Percentiles rank a stretch among this genome's conserved stretches.
phyloP scores from a whole-genome alignment of 2,329 filamentous ascomycete genomes.

The Juglanconis sp. region DNA sequence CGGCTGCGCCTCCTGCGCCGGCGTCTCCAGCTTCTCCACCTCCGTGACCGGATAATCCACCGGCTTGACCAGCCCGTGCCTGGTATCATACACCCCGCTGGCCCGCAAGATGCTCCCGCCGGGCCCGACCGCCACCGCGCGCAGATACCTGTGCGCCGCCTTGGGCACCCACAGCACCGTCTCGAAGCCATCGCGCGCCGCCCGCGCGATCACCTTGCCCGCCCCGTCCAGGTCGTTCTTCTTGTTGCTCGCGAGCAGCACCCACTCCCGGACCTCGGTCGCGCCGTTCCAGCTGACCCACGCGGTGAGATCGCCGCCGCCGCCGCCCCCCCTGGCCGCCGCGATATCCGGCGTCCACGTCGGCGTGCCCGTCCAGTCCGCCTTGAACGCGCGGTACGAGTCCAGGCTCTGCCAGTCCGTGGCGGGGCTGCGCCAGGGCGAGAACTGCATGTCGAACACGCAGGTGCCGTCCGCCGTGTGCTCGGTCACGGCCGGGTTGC shows the following conservation, averaged over 20 bases:
- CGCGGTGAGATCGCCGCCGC: conserved; percentile 1
- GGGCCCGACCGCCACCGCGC: background rate
- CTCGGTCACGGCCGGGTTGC: conserved; percentile 44
- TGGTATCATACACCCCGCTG: background rate
- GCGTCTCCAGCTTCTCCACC: background rate
- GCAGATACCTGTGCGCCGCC: background rate
- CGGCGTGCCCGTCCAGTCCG: conserved; percentile 18
- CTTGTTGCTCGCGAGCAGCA: conserved; percentile 13
- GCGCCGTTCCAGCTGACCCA: conserved; percentile 20
- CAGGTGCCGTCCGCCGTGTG: conserved; percentile 34
- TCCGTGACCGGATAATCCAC: background rate
- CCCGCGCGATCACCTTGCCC: conserved; percentile 14
- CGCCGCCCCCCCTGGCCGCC: conserved; percentile 16
- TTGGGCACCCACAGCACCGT: background rate
- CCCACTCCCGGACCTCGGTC: conserved; percentile 17
- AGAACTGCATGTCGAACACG: conserved; percentile 40
- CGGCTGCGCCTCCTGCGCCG: background rate
- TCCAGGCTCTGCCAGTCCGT: conserved; percentile 17
- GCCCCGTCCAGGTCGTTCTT: conserved; percentile 7
- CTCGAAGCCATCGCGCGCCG: conserved; percentile 6
- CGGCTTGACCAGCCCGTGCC: background rate
- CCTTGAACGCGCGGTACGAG: conserved; percentile 27
- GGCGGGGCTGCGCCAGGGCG: conserved; percentile 22
- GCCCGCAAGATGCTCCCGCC: background rate
- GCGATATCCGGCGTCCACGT: conserved; percentile 21